Evolutionary conservation across 1,284 basidiomycete genomes (phyloP).

Genomic region (Vanrija pseudolonga): DNA sequence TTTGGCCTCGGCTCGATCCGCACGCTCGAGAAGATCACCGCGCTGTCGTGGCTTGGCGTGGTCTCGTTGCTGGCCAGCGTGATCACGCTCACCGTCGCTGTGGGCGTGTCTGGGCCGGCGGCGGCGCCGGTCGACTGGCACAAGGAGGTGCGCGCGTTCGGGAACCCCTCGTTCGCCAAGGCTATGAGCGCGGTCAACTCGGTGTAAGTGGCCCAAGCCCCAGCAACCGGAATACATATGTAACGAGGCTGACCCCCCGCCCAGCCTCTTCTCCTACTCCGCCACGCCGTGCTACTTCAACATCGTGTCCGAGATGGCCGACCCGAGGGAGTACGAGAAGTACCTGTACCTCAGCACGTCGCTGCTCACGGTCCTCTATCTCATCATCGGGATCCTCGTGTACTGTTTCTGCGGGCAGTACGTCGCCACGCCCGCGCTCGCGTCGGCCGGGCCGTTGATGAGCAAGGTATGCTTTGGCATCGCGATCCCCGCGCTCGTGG

Average conservation of each 20-base stretch:
- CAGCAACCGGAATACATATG: no score
- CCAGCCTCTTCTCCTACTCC: conserved; percentile 22
- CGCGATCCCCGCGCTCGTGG: conserved; percentile 40
- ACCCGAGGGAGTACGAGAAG: conserved; percentile 29
- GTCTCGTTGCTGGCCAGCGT: conserved; percentile 37
- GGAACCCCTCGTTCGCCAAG: conserved; percentile 30
- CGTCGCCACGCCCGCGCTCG: conserved; percentile 45
- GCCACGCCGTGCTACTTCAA: conserved; percentile 20
- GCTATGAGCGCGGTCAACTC: conserved; percentile 43
- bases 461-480: conserved; percentile 49
- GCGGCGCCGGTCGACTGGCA: conserved; percentile 30
- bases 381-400: conserved; percentile 28
- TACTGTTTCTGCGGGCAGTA: conserved; percentile 43
- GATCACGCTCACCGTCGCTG: conserved; percentile 46
- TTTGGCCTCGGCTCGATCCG: conserved; percentile 37
- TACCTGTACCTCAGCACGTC: conserved; percentile 31
- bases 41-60: conserved; percentile 43
- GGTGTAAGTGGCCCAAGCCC: conserved; percentile 32
- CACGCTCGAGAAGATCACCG: conserved; percentile 43
- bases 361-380: conserved; percentile 37
- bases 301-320: conserved; percentile 31
- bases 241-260: conserved; percentile 26
- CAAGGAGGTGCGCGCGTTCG: conserved; percentile 26
- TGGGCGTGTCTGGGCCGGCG: conserved; percentile 44
- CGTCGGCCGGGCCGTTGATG: conserved; percentile 42